Percentiles rank a stretch among this genome's conserved stretches.
Evolutionary conservation across 352 stramenopile genomes (phyloP).

Genomic region (Phytophthora megakarya): DNA sequence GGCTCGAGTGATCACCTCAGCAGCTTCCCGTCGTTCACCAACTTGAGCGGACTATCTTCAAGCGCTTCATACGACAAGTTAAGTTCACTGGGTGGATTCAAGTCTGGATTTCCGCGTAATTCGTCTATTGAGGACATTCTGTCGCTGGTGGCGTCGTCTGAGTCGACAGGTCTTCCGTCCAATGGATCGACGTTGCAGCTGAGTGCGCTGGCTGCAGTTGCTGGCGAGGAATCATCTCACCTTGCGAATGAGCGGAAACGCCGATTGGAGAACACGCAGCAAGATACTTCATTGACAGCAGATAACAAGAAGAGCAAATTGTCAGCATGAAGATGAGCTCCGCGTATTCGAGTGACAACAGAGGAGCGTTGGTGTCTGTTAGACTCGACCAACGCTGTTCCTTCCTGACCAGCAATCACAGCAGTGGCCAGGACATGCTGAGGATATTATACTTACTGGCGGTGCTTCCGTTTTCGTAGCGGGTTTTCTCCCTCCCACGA

Average conservation of each 20-base stretch:
- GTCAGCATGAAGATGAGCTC: constrained; percentile 42
- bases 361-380: no score
- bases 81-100: constrained; percentile 53
- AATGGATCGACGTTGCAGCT: constrained; percentile 70
- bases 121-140: constrained; percentile 89
- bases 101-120: constrained; percentile 74
- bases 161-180: constrained; percentile 53
- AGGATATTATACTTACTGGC: constrained; percentile 19
- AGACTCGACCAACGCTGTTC: background rate
- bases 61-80: constrained; percentile 83
- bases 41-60: constrained; percentile 62
- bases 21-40: constrained; percentile 82
- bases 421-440: constrained; percentile 7
- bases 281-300: constrained; percentile 33
- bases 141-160: constrained; percentile 80
- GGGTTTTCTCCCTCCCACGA: constrained; percentile 15
- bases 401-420: constrained; percentile 7
- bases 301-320: constrained; percentile 67
- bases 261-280: constrained; percentile 42
- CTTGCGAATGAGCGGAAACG: constrained; percentile 68
- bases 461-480: constrained; percentile 2
- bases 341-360: constrained; percentile 8
- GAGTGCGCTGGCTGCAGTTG: constrained; percentile 65
- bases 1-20: constrained; percentile 67
- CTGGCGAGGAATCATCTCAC: constrained; percentile 67